Base-by-base conservation (phyloP, 345 rosid genomes). In the Sonneratia caseolaris region DNA sequence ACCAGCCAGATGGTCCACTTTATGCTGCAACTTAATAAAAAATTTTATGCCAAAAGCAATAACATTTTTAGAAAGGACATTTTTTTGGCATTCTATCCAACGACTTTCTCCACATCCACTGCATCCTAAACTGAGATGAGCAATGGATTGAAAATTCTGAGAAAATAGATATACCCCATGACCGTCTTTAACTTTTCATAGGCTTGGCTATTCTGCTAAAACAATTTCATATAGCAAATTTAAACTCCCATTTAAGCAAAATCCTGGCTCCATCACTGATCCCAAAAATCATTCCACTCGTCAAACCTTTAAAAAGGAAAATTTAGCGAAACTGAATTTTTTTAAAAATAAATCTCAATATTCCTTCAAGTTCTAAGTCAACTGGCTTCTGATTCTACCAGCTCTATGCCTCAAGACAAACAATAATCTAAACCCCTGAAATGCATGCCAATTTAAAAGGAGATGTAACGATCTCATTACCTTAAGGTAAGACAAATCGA, bases 401-500 rank as follows among this genome's bases (percentile, higher is more conserved):
- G 21, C 22, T 53, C 57, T 19, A 16, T 53, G 22, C 57, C 27
- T 56, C 62, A n/a, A 22, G 5, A 19, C 22, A n/a, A n/a, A 64
- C 59, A 66, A 36, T 3, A 5, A 37, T 18, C 19, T 42, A 51
- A 32, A n/a, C 16, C 59, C 37, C 12, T 66, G 18, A 45, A 22
- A 55, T 3, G 55, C 40, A 27, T 9, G 68, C 45, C 1, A 21
- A 12, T 27, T 62, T 70, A 55, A 67, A 55, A 55, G 43, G 36
- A 62, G 69, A 27, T 62, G 68, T 42, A 1, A 9, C 56, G 21
- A 68, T 62, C 21, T 88, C 94, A 92, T 86, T 85, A 94, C 98
- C 96, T 91, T 87, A 49, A 94, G 93, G 79, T 88, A 90, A 15
- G 98, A 94, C 66, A 91, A 70, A 71, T 94, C 96, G 55, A 91